Percentiles rank a stretch among this genome's conserved stretches.
Conservation (phyloP, 2,329 filamentous ascomycete genomes). For the Alternaria sp. region DNA sequence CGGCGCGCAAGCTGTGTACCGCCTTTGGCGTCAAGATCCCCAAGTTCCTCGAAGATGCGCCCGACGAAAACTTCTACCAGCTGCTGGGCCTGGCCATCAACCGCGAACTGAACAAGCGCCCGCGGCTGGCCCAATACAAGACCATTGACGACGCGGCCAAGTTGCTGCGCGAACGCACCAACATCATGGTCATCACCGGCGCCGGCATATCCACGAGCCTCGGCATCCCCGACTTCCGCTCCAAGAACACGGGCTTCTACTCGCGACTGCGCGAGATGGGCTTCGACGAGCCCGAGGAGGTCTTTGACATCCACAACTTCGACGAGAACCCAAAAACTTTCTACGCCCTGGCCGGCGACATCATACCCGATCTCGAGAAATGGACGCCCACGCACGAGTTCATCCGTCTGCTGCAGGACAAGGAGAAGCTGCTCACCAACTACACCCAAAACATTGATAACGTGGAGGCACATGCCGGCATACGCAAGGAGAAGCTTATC, state of each 20-base stretch:
- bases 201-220: conserved; percentile 96
- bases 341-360: conserved; percentile 90
- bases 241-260: conserved; percentile 91
- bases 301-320: conserved; percentile 92
- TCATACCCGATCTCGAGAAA: conserved; percentile 79
- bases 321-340: conserved; percentile 86
- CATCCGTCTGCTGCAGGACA: conserved; percentile 86
- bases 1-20: conserved; percentile 82
- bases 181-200: conserved; percentile 93
- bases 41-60: conserved; percentile 72
- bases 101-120: conserved; percentile 81
- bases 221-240: conserved; percentile 96
- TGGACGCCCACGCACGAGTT: conserved; percentile 95
- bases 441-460: conserved; percentile 99
- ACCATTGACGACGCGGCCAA: conserved; percentile 85
- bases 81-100: conserved; percentile 80
- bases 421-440: conserved; percentile 90
- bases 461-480: conserved; percentile 85
- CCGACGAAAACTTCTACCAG: conserved; percentile 78
- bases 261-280: conserved; percentile 82
- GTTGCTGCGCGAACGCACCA: conserved; percentile 75
- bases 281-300: conserved; percentile 85
- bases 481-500: conserved; percentile 80
- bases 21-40: conserved; percentile 84
- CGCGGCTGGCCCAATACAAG: conserved; percentile 82